Base-by-base conservation (phyloP, 2,329 filamentous ascomycete genomes). In the Fusarium heterosporum region DNA sequence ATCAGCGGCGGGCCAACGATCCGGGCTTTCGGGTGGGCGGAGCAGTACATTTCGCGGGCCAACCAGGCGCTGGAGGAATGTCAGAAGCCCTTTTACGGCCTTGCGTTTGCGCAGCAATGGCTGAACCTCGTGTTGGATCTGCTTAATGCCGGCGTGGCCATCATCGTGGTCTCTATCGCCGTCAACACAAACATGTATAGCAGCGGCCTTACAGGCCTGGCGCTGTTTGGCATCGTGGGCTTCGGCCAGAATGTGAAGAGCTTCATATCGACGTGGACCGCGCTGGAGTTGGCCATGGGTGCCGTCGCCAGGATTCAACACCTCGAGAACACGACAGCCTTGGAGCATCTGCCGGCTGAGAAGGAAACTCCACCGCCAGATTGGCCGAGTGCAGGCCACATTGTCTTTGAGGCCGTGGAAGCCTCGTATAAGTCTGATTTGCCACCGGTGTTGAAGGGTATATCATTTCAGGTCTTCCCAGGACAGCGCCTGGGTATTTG, bases 361-460 rank as follows among this genome's bases (percentile, higher is more conserved):
- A 63, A 50, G 38, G 45, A 56, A 43, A 30, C 47, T 17, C 46
- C 61, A 42, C 89, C 92, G n/a, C 90, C 92, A 64, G 90, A 90
- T 74, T 97, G 94, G 94, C 94, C 94, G 19, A 87, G 91, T 29
- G 85, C 92, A 70, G 94, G 94, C 53, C 89, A 89, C 58, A 89
- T 97, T 25, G 85, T 90, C 50, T 96, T 97, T 80, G 88, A 93
- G 73, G 91, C 83, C 16, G 61, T 61, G 38, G 47, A 53, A 13
- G 61, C 61, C 19, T 45, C 46, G 22, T 64, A 64, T 14, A 61
- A 42, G 61, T 54, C 17, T 32, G 51, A 49, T 19, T 42, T 51
- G 6, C 49, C 48, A 43, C 34, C 42, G 22, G 60, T 52, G 34
- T 26, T 64, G 28, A 61, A 55, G 28, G 50, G 51, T 47, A 52